Base-by-base conservation (phyloP, 2,329 filamentous ascomycete genomes). In the Cladosporium sp. region DNA sequence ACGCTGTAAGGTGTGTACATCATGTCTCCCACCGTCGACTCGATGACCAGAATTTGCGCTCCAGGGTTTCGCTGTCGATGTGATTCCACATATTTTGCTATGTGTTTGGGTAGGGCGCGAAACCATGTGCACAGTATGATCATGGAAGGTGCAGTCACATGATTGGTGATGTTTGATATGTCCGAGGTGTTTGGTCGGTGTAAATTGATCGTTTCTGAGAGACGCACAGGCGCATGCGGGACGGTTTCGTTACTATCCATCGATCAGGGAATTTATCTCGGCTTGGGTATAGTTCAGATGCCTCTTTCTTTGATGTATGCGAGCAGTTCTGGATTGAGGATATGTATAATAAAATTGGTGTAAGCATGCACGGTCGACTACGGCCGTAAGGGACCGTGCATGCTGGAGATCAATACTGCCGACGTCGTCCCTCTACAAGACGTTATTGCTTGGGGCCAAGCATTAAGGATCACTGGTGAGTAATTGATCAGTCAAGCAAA, bases 71-170 rank as follows among this genome's bases (percentile, higher is more conserved):
- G 58, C 15, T 37, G 51, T 35, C 61, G 59, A 58, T 71, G 70
- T 17, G 63, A 55, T 7, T 60, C 39, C 20, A 62, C 62, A 58
- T 72, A 72, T 51, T 71, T 72, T 12, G 61, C 56, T 39, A 71
- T 68, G 50, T 70, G 62, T 39, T 66, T 66, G n/a, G 58, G 62
- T 2, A 61, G 57, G 8, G 68, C 70, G 22, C 62, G 65, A 57
- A 70, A 64, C 68, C 69, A 71, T n/a, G 62, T 65, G 57, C 66
- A 69, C 9, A 71, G 51, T 58, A 75, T 69, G 61, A 72, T 72
- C 57, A 77, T 62, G 50, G 68, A 70, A 39, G 45, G 45, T 19
- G 25, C 45, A n/a, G 25, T 48, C 25, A 24, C 19, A 22, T 45
- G 45, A 17, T 48, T 48, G 9, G 17, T 35, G 3, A n/a, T 35